Evolutionary conservation across 2,329 filamentous ascomycete species (phyloP), one percentile per base, ranked within the genome.

Genomic region (Calonectria pauciramosa): DNA sequence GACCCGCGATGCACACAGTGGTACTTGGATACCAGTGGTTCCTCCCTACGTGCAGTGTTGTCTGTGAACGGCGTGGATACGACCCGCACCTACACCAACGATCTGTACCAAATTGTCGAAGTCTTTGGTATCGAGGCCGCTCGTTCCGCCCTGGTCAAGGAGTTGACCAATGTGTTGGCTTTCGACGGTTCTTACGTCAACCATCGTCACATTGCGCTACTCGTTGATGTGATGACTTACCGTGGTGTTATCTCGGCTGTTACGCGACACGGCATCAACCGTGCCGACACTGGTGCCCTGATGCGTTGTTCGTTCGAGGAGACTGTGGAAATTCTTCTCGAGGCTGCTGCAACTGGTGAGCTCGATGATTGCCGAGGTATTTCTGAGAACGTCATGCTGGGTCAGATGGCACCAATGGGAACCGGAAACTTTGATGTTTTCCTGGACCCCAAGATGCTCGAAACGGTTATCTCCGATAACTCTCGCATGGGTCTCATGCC

Each of bases 281-380:
- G 97, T 81, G 95, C 96, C 32, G 97, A 99, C 83, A 99, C 97
- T 76, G 97, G 97, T 89, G 97, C 97, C 13, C 90, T 99, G 81
- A 99, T 99, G 97, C 94, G 97, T 85, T 99, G 97, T 90, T 99
- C 97, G 2, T 99, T 99, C 87, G 97, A 99, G 87, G 97, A 99
- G 86, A 99, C 97, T 0, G 97, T 99, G 51, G 97, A 99, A 84
- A 99, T 99, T 89, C 89, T 99, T 68, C 92, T 99, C 26, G 97
- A 99, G 84, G 97, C 97, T 75, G 97, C 97, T 30, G 95, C 96
- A 20, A 95, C 95, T 66, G 97, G 97, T 84, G 97, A 99, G 86
- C 90, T 99, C 38, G 97, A 99, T 83, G 97, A 99, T 86, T 99
- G 97, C 88, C 94, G 96, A 75, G 97, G 97, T 90, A 96, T 99